Base-by-base conservation (phyloP, 192 early-diverging fungal species). In the Obelidium mucronatum region DNA sequence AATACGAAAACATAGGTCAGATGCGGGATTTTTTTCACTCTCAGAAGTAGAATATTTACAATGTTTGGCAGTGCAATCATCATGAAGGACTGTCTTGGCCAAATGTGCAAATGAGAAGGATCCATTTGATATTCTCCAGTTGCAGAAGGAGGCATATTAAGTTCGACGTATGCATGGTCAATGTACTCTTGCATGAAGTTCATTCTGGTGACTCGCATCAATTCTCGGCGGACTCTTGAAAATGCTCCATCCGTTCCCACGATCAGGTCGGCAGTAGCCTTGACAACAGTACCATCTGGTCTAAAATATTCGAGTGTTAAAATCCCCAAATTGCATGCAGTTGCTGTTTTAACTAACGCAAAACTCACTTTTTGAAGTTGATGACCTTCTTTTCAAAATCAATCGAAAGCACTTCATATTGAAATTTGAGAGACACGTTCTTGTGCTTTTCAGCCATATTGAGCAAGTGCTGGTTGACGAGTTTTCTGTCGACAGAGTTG, bases 51-150 rank as follows among this genome's bases (percentile, higher is more conserved):
- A n/a, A n/a, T n/a, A n/a, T n/a, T n/a, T n/a, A n/a, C 92, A 65
- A 86, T 86, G 83, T 99, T 99, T 40, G 97, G 96, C 58, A 99
- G 88, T 0, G 97, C 97, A 81, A 99, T 99, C 82, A 99, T 88
- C 97, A 99, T 99, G 70, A 95, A 97, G 19, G 93, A 92, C 67
- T 96, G 91, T 8, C 94, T 87, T 6, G 97, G 97, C 97, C 97
- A 99, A 70, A 99, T 99, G 80, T 99, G 97, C 62, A 99, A 86
- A 66, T 97, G 96, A 77, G 95, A 87, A 1, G 94, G 91, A 76
- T 93, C 90, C 88, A 99, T 93, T 22, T 89, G 90, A 83, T 91
- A 97, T 17, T 91, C 87, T n/a, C 87, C 89, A 30, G 76, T 82
- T 4, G 82, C 71, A 48, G 53, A 79, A 3, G 97, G 88, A 0